phyloP scores from a whole-genome alignment of 106 monocot species.

The Apostasia shenzhenica region DNA sequence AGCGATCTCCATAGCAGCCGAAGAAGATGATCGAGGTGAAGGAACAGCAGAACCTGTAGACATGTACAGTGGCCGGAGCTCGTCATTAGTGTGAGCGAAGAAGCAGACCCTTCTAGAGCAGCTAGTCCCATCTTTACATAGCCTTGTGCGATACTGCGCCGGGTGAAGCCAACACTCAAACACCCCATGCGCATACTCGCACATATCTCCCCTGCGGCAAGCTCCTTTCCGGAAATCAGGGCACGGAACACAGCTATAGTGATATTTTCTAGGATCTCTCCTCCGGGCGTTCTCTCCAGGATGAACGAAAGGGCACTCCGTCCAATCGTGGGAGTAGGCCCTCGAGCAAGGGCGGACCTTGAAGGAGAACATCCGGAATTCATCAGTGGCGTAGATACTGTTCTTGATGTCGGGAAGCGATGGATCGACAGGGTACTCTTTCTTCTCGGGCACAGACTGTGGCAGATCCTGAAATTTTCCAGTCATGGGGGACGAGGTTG shows the following conservation, averaged over 20 bases:
- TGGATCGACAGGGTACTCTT: slow-evolving; percentile 10
- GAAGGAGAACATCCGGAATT: slow-evolving; percentile 12
- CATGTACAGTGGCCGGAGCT: slow-evolving; percentile 8
- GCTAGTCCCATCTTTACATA: slow-evolving; percentile 9
- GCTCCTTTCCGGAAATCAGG: slow-evolving; percentile 12
- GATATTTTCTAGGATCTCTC: slow-evolving; percentile 10
- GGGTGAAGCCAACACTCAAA: slow-evolving; percentile 18
- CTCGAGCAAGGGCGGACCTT: slow-evolving; percentile 11
- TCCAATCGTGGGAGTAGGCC: slow-evolving; percentile 15
- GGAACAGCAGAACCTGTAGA: slow-evolving; percentile 9
- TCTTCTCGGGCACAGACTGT: neutral
- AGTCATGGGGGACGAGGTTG: slow-evolving; percentile 2
- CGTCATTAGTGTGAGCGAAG: slow-evolving; percentile 12
- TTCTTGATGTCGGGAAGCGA: slow-evolving; percentile 10
- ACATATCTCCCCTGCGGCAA: slow-evolving; percentile 5
- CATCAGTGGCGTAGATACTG: slow-evolving; percentile 4
- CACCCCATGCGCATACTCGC: slow-evolving; percentile 12
- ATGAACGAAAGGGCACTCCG: slow-evolving; percentile 13
- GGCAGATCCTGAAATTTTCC: neutral
- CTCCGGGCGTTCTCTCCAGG: slow-evolving; percentile 10
- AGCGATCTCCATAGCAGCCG: slow-evolving; percentile 11
- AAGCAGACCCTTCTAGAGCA: slow-evolving; percentile 7
- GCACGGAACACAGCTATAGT: slow-evolving; percentile 14
- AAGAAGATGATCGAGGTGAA: slow-evolving; percentile 5
- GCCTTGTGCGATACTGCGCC: slow-evolving; percentile 10